Evolutionary conservation across 1,284 basidiomycete species (phyloP).

Genomic region (Leccinum subatratum): DNA sequence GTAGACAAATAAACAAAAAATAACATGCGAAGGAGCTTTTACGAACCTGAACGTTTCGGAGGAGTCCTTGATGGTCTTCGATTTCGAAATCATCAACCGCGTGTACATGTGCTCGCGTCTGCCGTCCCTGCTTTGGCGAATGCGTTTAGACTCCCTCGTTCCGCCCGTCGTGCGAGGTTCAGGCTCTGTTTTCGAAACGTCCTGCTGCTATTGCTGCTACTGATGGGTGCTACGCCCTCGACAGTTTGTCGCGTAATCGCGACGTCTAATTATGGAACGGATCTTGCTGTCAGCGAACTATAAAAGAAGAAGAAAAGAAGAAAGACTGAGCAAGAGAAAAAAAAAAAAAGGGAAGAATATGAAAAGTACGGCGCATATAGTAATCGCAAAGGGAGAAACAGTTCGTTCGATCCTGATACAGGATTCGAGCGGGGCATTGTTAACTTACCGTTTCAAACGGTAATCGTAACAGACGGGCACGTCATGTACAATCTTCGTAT

Average conservation of each 20-base stretch:
- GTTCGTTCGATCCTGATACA: slow-evolving; percentile 14
- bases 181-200: slow-evolving; percentile 25
- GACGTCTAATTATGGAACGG: no score
- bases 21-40: background rate
- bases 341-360: no score
- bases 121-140: slow-evolving; percentile 49
- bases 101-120: slow-evolving; percentile 41
- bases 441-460: slow-evolving; percentile 51
- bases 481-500: slow-evolving; percentile 42
- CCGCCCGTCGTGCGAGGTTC: slow-evolving; percentile 27
- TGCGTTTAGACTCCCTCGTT: slow-evolving; percentile 61
- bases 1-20: background rate
- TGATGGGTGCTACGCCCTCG: slow-evolving; percentile 21
- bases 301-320: no score
- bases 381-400: background rate
- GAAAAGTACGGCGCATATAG: slow-evolving; percentile 11
- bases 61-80: slow-evolving; percentile 69
- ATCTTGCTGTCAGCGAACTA: no score
- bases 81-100: slow-evolving; percentile 54
- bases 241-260: no score
- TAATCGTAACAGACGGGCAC: slow-evolving; percentile 58
- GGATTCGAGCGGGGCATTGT: slow-evolving; percentile 16
- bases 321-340: no score
- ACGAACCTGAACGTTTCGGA: slow-evolving; percentile 66
- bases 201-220: background rate